Conservation (phyloP, 148 eudicot species). For the Simmondsia chinensis region DNA sequence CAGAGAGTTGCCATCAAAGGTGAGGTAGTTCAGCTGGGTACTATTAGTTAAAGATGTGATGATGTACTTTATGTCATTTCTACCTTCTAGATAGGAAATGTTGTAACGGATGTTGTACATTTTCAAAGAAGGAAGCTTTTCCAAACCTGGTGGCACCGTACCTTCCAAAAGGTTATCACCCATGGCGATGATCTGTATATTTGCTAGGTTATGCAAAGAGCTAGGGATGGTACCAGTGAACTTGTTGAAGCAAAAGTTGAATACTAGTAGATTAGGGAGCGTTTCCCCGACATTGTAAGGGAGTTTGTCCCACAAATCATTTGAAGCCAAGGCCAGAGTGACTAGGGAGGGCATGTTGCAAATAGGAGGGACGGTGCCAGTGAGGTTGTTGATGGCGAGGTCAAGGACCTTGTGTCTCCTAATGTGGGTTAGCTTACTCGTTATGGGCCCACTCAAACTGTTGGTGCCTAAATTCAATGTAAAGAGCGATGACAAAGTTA, state of each 20-base stretch:
- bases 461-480: conserved; percentile 42
- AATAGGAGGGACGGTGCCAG: conserved; percentile 34
- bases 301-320: conserved; percentile 32
- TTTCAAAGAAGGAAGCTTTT: conserved; percentile 31
- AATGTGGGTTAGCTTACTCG: conserved; percentile 20
- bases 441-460: conserved; percentile 24
- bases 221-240: conserved; percentile 46
- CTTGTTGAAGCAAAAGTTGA: conserved; percentile 33
- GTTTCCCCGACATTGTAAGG: conserved; percentile 31
- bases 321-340: conserved; percentile 30
- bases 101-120: conserved; percentile 41
- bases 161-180: conserved; percentile 35
- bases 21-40: conserved; percentile 27
- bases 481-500: too few relatives aligned
- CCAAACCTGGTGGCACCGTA: conserved; percentile 39
- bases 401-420: conserved; percentile 26
- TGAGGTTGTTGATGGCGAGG: conserved; percentile 32
- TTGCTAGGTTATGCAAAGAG: conserved; percentile 40
- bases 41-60: conserved; percentile 25
- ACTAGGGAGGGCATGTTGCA: conserved; percentile 49
- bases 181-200: conserved; percentile 28
- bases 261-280: conserved; percentile 35
- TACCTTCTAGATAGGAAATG: conserved; percentile 20
- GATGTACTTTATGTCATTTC: conserved; percentile 30
- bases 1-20: conserved; percentile 27